Evolutionary conservation across 306 rosid species (phyloP).

Genomic region (Purshia tridentata): DNA sequence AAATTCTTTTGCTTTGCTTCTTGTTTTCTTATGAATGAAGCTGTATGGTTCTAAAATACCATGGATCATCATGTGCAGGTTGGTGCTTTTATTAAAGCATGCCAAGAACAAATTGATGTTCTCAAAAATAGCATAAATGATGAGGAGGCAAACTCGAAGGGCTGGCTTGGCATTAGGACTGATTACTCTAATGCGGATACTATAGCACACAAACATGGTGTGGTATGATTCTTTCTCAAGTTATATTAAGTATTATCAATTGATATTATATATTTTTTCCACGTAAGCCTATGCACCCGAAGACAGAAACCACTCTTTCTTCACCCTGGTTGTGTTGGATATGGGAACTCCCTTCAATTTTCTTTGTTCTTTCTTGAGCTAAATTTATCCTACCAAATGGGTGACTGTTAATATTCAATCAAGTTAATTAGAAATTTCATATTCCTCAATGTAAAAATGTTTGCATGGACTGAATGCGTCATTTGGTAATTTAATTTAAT

Average conservation of each 20-base stretch:
- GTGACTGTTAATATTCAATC: neutral
- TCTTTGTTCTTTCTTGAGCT: neutral
- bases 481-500: conserved; percentile 16
- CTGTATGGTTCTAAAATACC: conserved; percentile 12
- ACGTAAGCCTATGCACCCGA: neutral
- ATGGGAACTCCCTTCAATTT: neutral
- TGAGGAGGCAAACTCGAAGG: conserved; percentile 68
- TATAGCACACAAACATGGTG: conserved; percentile 96
- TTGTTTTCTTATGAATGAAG: conserved; percentile 14
- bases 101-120: conserved; percentile 89
- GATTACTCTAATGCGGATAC: conserved; percentile 76
- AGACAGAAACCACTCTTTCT: neutral
- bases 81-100: conserved; percentile 81
- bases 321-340: neutral
- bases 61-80: conserved; percentile 54
- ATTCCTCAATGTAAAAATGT: neutral
- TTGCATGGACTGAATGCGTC: conserved; percentile 15
- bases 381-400: neutral
- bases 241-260: neutral
- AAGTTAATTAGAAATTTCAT: neutral
- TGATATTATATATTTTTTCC: neutral
- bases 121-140: conserved; percentile 73
- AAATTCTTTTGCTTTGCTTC: neutral
- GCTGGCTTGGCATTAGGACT: conserved; percentile 72
- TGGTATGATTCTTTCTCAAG: conserved; percentile 56